Evolutionary conservation across 768 basidiomycete genomes (phyloP).

Genomic region (Russula olivacea): DNA sequence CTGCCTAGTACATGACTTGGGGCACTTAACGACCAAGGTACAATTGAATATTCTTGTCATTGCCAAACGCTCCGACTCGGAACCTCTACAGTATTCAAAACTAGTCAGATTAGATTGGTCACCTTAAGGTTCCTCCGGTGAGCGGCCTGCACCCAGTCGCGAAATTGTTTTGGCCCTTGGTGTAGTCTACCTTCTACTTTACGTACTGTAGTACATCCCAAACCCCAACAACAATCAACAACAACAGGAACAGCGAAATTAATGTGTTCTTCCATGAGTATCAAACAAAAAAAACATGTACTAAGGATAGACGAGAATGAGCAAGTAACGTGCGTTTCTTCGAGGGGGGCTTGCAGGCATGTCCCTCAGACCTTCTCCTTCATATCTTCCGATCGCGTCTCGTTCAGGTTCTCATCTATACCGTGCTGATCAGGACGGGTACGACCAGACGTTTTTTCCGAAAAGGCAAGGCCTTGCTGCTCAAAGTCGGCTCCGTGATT

Average conservation of each 20-base stretch:
- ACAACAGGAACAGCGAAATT: neutral
- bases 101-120: neutral
- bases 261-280: neutral
- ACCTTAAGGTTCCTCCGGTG: neutral
- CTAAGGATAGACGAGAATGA: neutral
- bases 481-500: conserved; percentile 9
- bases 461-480: neutral
- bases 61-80: too few species aligned
- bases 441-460: neutral
- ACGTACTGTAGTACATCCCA: neutral
- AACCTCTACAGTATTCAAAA: neutral
- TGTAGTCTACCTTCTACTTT: neutral
- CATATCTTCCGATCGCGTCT: neutral
- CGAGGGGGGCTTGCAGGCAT: neutral
- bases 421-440: neutral
- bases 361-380: conserved; percentile 1
- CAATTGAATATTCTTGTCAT: too few species aligned
- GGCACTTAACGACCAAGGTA: too few species aligned
- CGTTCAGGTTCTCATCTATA: neutral
- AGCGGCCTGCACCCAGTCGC: neutral
- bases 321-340: neutral
- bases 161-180: neutral
- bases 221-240: neutral
- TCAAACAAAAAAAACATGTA: neutral
- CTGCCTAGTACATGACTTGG: too few species aligned